Evolutionary conservation across 352 stramenopile genomes (phyloP).

Genomic region (Globisporangium viniferum): DNA sequence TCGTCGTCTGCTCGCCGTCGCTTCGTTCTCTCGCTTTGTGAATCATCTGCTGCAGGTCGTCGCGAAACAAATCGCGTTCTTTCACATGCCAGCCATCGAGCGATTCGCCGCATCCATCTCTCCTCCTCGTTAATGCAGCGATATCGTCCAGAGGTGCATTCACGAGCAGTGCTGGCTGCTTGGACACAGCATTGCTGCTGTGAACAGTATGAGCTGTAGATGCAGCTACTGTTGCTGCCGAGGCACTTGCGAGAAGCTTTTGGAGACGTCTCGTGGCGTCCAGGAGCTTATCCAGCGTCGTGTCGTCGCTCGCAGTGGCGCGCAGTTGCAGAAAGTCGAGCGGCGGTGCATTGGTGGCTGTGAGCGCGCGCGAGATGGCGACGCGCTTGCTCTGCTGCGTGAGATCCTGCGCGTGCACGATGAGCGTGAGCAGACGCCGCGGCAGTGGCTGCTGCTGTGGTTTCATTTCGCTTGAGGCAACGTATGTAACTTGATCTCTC

Average conservation of each 20-base stretch:
- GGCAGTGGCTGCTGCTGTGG: not conserved
- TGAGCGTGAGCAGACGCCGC: slow-evolving; percentile 19
- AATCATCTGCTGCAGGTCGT: not conserved
- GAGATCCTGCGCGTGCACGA: slow-evolving; percentile 28
- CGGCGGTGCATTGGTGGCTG: slow-evolving; percentile 4
- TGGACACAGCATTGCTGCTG: not conserved
- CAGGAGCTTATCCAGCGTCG: not conserved
- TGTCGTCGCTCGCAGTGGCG: not conserved
- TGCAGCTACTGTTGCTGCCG: not conserved
- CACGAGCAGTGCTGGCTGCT: slow-evolving; percentile 10
- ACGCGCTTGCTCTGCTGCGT: not conserved
- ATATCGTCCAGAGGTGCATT: slow-evolving; percentile 13
- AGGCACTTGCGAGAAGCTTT: not conserved
- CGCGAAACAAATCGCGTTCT: slow-evolving; percentile 20
- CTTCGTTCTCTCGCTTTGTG: not conserved
- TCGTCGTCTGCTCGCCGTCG: not conserved
- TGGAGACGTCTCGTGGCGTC: not conserved
- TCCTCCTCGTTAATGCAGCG: not conserved
- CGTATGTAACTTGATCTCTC: not conserved
- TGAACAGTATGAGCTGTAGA: not conserved
- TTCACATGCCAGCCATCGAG: slow-evolving; percentile 27
- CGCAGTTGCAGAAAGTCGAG: slow-evolving; percentile 35
- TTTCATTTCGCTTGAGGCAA: slow-evolving; percentile 9
- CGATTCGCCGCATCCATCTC: not conserved
- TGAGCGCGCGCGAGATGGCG: slow-evolving; percentile 1